These are phyloP conservation scores for Aspergillus mulundensis DNA, from an alignment of 495 filamentous ascomycete genomes.

Conservation along the genomic window DNA sequence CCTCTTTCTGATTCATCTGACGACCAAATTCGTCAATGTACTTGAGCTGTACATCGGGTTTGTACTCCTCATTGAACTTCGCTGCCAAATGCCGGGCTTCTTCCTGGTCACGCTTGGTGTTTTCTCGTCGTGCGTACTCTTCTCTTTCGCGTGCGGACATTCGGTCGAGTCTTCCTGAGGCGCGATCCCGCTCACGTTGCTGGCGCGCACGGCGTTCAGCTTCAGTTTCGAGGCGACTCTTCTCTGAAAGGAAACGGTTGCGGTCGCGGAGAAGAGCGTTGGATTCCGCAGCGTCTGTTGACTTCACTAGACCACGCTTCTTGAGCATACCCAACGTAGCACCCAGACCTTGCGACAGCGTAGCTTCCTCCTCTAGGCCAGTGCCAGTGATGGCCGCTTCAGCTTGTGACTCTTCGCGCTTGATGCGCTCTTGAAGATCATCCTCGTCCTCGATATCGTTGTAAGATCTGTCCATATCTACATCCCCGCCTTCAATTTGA, in stretches of 20 bases:
- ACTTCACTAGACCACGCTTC: constrained; percentile 74
- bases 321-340: constrained; percentile 76
- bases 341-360: constrained; percentile 71
- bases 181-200: constrained; percentile 83
- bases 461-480: constrained; percentile 59
- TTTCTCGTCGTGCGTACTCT: constrained; percentile 80
- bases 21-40: constrained; percentile 88
- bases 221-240: constrained; percentile 64
- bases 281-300: constrained; percentile 54
- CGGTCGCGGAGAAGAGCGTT: constrained; percentile 70
- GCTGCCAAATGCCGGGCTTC: constrained; percentile 77
- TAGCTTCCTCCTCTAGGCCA: constrained; percentile 81
- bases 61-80: constrained; percentile 81
- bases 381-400: constrained; percentile 57
- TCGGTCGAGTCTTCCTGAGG: constrained; percentile 72
- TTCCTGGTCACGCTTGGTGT: constrained; percentile 76
- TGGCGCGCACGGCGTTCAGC: constrained; percentile 73
- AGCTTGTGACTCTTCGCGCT: constrained; percentile 45
- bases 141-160: constrained; percentile 91
- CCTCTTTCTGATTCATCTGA: constrained; percentile 85
- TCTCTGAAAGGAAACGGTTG: constrained; percentile 77
- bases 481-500: constrained; percentile 50
- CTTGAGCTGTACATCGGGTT: constrained; percentile 81
- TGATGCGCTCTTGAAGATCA: constrained; percentile 44
- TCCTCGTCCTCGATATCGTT: constrained; percentile 55